These are phyloP conservation scores for Neodidymelliopsis sp. DNA, from an alignment of 2,329 filamentous ascomycete genomes.

Conservation along the genomic window DNA sequence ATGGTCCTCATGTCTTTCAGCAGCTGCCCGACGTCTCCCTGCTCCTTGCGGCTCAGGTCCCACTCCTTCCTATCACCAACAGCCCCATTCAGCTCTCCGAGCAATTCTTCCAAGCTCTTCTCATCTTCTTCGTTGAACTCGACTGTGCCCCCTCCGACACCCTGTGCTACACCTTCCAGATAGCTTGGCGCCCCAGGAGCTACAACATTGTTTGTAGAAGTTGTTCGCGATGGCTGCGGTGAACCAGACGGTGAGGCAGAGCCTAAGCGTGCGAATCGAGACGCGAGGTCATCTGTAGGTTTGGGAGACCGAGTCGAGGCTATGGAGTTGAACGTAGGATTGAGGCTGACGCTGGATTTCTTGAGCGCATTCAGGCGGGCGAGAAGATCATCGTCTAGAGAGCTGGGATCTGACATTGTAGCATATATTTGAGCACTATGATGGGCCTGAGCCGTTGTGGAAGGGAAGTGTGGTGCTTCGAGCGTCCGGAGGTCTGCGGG, in stretches of 20 bases:
- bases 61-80: constrained; percentile 47
- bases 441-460: neutral
- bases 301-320: constrained; percentile 16
- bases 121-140: constrained; percentile 52
- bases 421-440: constrained; percentile 17
- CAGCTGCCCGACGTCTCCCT: constrained; percentile 51
- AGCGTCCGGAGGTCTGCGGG: constrained; percentile 9
- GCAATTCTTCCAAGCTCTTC: constrained; percentile 56
- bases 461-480: constrained; percentile 1
- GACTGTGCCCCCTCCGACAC: constrained; percentile 32
- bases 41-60: constrained; percentile 51
- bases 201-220: constrained; percentile 23
- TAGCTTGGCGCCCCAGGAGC: constrained; percentile 47
- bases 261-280: constrained; percentile 47
- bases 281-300: constrained; percentile 45
- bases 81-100: constrained; percentile 50
- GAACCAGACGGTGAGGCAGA: constrained; percentile 38
- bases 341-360: constrained; percentile 51
- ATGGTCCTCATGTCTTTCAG: constrained; percentile 52
- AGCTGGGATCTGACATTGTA: constrained; percentile 20
- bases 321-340: constrained; percentile 29
- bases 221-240: constrained; percentile 34
- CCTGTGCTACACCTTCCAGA: constrained; percentile 42
- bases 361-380: constrained; percentile 59
- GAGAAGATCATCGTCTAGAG: constrained; percentile 53